phyloP scores from a whole-genome alignment of 495 filamentous ascomycete species.

The Penicillium taxi region DNA sequence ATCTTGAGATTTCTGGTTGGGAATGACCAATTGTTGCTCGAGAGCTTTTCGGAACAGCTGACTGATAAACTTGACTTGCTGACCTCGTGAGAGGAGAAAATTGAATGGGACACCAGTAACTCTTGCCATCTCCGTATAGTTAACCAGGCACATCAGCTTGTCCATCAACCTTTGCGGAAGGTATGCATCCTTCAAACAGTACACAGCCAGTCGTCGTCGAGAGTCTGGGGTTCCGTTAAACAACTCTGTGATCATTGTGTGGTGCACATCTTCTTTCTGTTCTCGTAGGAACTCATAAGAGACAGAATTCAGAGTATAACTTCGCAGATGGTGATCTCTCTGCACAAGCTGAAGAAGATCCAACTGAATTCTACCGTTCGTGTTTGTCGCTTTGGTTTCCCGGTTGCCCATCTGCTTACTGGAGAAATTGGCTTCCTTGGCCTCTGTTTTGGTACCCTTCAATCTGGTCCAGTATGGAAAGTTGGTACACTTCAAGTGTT shows the following conservation, averaged over 20 bases:
- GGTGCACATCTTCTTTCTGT: conserved; percentile 97
- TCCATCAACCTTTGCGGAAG: conserved; percentile 92
- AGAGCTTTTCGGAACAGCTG: conserved; percentile 93
- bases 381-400: conserved; percentile 89
- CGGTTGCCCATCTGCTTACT: conserved; percentile 99
- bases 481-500: conserved; percentile 60
- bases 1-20: conserved; percentile 60
- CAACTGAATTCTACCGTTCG: conserved; percentile 84
- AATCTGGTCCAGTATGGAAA: conserved; percentile 87
- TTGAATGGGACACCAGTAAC: conserved; percentile 98
- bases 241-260: conserved; percentile 98
- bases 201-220: conserved; percentile 80
- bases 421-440: conserved; percentile 75
- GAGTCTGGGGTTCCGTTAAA: conserved; percentile 94
- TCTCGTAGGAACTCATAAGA: conserved; percentile 94
- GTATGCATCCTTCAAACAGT: conserved; percentile 97
- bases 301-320: conserved; percentile 96
- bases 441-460: conserved; percentile 51
- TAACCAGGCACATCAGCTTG: conserved; percentile 93
- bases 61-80: conserved; percentile 96
- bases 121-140: conserved; percentile 99
- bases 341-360: conserved; percentile 91
- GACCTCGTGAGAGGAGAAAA: conserved; percentile 81
- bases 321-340: conserved; percentile 86
- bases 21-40: conserved; percentile 88